Percentiles rank a stretch among this genome's conserved stretches.
Conservation (phyloP, 495 filamentous ascomycete species). For the Neurospora intermedia region DNA sequence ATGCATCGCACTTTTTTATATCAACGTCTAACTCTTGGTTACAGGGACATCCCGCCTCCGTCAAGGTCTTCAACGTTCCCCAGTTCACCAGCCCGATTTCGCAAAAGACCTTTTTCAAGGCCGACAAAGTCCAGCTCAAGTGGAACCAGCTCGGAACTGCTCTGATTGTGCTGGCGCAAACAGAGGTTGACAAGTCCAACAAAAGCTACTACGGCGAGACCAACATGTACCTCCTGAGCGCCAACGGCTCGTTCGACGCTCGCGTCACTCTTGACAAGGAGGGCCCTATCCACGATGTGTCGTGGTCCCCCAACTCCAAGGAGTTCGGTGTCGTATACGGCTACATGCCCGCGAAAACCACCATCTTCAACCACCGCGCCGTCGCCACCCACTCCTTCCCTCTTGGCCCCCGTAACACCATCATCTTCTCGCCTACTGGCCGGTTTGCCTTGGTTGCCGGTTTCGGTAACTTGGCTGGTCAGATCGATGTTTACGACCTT, state of each 20-base stretch:
- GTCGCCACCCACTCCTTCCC: conserved; percentile 72
- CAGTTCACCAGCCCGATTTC: conserved; percentile 71
- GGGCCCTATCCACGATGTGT: conserved; percentile 93
- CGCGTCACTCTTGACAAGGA: conserved; percentile 91
- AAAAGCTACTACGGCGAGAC: conserved; percentile 99
- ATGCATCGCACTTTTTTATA: background rate
- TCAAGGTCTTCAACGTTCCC: conserved; percentile 90
- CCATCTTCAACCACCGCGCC: conserved; percentile 84
- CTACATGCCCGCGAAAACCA: conserved; percentile 96
- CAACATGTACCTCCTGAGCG: conserved; percentile 88
- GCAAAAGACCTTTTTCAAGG: conserved; percentile 98
- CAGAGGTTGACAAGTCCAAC: conserved; percentile 92
- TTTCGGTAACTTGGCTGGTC: conserved; percentile 92
- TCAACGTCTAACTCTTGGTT: conserved; percentile 1
- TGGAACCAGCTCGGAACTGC: conserved; percentile 89
- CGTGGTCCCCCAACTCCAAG: conserved; percentile 94
- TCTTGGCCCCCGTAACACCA: conserved; percentile 82
- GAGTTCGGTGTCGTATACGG: conserved; percentile 97
- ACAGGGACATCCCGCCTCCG: conserved; percentile 79
- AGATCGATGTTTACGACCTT: conserved; percentile 95
- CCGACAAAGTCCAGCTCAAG: conserved; percentile 95
- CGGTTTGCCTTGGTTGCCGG: conserved; percentile 89
- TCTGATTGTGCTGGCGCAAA: conserved; percentile 92
- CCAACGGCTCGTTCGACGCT: conserved; percentile 85
- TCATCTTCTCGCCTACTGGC: conserved; percentile 87